Percentiles rank a stretch among this genome's conserved stretches.
Evolutionary conservation across 345 rosid genomes (phyloP).

Genomic region (Boechera stricta): DNA sequence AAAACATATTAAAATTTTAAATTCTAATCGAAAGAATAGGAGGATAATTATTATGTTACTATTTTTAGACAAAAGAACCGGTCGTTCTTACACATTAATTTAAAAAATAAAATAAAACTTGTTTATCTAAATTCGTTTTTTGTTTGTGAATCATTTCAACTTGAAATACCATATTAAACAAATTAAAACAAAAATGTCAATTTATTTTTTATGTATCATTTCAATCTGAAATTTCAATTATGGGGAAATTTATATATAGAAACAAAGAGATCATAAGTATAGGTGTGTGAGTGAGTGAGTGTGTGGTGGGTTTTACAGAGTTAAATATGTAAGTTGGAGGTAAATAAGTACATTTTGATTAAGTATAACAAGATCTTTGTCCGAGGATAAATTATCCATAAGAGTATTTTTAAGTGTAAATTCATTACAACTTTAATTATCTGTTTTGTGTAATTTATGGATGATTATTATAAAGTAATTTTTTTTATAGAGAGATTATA

Average conservation of each 20-base stretch:
- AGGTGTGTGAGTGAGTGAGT: constrained; percentile 36
- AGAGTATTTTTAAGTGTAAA: neutral
- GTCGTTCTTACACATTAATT: constrained; percentile 7
- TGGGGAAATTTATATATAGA: constrained; percentile 21
- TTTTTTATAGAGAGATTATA: neutral
- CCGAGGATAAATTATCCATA: constrained; percentile 18
- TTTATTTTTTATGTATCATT: too few species aligned
- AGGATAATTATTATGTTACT: too few species aligned
- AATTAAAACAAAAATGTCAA: too few species aligned
- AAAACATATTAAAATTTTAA: too few species aligned
- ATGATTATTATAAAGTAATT: neutral
- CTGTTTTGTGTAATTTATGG: neutral
- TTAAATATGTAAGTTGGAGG: constrained; percentile 43
- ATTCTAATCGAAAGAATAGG: constrained; percentile 9
- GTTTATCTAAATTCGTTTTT: neutral
- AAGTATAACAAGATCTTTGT: constrained; percentile 38
- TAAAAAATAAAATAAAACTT: neutral
- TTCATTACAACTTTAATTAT: neutral
- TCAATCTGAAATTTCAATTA: too few species aligned
- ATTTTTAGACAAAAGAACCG: constrained; percentile 2
- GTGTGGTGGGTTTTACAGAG: constrained; percentile 47
- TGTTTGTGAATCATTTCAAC: too few species aligned
- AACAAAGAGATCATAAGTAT: constrained; percentile 1
- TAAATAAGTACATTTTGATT: constrained; percentile 37
- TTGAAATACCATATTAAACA: too few species aligned